These are phyloP conservation scores for Ustanciosporium gigantosporum DNA, from an alignment of 1,284 basidiomycete genomes.

Conservation along the genomic window DNA sequence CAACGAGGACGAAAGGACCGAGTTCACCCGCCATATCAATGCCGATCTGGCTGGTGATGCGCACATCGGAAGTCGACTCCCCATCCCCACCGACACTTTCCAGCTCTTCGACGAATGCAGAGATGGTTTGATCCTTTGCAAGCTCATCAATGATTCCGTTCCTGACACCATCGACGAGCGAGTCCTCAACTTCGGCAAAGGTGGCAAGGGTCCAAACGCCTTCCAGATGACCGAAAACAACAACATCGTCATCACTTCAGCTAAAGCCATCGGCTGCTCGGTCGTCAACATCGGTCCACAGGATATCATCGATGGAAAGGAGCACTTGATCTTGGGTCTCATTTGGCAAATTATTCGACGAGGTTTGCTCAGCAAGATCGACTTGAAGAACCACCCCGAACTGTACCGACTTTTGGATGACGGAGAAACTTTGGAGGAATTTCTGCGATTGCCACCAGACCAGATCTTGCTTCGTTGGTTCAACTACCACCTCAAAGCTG, in stretches of 20 bases:
- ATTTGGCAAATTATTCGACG: slow-evolving; percentile 98
- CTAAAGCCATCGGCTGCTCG: slow-evolving; percentile 96
- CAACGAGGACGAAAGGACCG: slow-evolving; percentile 92
- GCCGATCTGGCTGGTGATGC: slow-evolving; percentile 83
- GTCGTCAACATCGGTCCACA: slow-evolving; percentile 96
- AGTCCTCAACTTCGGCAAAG: slow-evolving; percentile 75
- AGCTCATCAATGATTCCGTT: slow-evolving; percentile 98
- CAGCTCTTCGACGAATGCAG: slow-evolving; percentile 95
- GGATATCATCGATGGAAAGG: slow-evolving; percentile 88
- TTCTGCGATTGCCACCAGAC: slow-evolving; percentile 89
- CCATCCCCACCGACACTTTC: slow-evolving; percentile 97
- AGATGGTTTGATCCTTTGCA: slow-evolving; percentile 94
- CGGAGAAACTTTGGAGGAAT: slow-evolving; percentile 92
- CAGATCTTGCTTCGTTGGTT: slow-evolving; percentile 97
- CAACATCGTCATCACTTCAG: slow-evolving; percentile 97
- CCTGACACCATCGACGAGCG: slow-evolving; percentile 98
- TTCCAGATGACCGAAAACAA: slow-evolving; percentile 99
- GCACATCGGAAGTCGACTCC: slow-evolving; percentile 80
- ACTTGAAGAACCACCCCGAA: slow-evolving; percentile 97
- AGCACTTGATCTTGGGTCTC: slow-evolving; percentile 95
- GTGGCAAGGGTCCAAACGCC: slow-evolving; percentile 70
- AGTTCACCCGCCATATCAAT: slow-evolving; percentile 98
- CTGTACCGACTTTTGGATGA: slow-evolving; percentile 93
- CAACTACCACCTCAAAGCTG: slow-evolving; percentile 96
- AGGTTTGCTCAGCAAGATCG: slow-evolving; percentile 89